Percentiles rank a stretch among this genome's conserved stretches.
phyloP scores from a whole-genome alignment of 2,329 filamentous ascomycete species.

The Keithomyces neogunnii region DNA sequence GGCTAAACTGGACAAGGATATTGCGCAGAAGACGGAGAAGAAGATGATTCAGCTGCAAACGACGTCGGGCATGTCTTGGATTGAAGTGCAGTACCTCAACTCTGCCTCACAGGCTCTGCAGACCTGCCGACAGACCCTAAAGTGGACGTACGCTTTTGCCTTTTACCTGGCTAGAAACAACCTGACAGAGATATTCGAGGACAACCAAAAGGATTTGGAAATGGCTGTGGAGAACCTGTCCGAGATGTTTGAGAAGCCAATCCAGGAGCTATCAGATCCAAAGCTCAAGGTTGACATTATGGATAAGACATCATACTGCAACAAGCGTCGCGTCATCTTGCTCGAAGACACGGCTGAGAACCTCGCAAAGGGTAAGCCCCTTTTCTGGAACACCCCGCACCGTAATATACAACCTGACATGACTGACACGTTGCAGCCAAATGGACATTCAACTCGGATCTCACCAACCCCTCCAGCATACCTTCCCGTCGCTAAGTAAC shows the following conservation, averaged over 20 bases:
- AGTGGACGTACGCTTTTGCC: constrained; percentile 98
- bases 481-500: constrained; percentile 5
- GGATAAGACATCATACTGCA: constrained; percentile 97
- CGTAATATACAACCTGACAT: neutral
- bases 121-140: constrained; percentile 94
- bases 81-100: constrained; percentile 95
- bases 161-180: constrained; percentile 97
- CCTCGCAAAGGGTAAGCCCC: constrained; percentile 63
- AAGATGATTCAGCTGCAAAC: constrained; percentile 98
- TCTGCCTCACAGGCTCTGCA: constrained; percentile 88
- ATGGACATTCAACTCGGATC: constrained; percentile 30
- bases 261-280: constrained; percentile 72
- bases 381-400: too few species aligned
- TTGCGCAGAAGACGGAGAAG: constrained; percentile 93
- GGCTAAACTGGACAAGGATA: constrained; percentile 90
- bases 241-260: constrained; percentile 99
- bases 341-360: constrained; percentile 91
- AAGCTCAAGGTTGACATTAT: constrained; percentile 97
- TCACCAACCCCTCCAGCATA: neutral
- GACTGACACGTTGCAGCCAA: constrained; percentile 28
- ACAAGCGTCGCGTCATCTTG: constrained; percentile 80
- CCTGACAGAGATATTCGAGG: constrained; percentile 92
- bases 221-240: constrained; percentile 94
- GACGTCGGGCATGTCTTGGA: constrained; percentile 95
- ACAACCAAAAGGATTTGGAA: constrained; percentile 96